Conservation (phyloP, 2,329 filamentous ascomycete species). For the Trichoderma atroviride region DNA sequence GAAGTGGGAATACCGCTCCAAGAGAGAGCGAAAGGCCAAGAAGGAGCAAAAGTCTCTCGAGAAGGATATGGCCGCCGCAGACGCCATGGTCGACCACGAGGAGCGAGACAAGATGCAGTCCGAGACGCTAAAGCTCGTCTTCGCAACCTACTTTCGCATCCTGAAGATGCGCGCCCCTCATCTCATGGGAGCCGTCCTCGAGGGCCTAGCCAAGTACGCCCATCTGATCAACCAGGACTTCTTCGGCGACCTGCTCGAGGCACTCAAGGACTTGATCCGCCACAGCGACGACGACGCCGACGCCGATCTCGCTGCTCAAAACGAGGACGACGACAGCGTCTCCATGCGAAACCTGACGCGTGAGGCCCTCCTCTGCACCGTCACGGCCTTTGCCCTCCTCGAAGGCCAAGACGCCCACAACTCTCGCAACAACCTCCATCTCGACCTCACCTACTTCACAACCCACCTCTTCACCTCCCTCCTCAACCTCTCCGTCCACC, state of each 20-base stretch:
- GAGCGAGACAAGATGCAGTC: slow-evolving; percentile 92
- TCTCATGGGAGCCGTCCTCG: slow-evolving; percentile 95
- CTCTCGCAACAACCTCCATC: slow-evolving; percentile 75
- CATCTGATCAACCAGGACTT: slow-evolving; percentile 99
- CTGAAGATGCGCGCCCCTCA: slow-evolving; percentile 79
- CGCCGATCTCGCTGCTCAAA: slow-evolving; percentile 29
- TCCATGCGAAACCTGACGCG: slow-evolving; percentile 72
- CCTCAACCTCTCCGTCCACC: slow-evolving; percentile 74
- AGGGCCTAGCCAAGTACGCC: slow-evolving; percentile 89
- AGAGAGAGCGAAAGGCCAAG: slow-evolving; percentile 77
- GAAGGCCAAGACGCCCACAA: slow-evolving; percentile 91
- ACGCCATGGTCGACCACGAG: slow-evolving; percentile 88
- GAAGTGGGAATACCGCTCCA: slow-evolving; percentile 85
- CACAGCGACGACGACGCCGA: slow-evolving; percentile 65
- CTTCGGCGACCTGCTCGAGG: slow-evolving; percentile 94
- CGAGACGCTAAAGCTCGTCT: slow-evolving; percentile 94
- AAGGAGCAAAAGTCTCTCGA: slow-evolving; percentile 87
- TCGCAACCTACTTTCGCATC: slow-evolving; percentile 92
- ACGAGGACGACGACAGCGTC: slow-evolving; percentile 43
- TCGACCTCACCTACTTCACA: slow-evolving; percentile 95
- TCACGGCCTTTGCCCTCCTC: slow-evolving; percentile 94
- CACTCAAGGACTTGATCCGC: slow-evolving; percentile 86
- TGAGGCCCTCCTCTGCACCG: slow-evolving; percentile 89
- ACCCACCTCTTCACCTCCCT: slow-evolving; percentile 89
- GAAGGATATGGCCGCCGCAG: slow-evolving; percentile 91